Percentiles rank a stretch among this genome's conserved stretches.
These are phyloP conservation scores for Urtica urens DNA, from an alignment of 306 rosid genomes.

Conservation along the genomic window DNA sequence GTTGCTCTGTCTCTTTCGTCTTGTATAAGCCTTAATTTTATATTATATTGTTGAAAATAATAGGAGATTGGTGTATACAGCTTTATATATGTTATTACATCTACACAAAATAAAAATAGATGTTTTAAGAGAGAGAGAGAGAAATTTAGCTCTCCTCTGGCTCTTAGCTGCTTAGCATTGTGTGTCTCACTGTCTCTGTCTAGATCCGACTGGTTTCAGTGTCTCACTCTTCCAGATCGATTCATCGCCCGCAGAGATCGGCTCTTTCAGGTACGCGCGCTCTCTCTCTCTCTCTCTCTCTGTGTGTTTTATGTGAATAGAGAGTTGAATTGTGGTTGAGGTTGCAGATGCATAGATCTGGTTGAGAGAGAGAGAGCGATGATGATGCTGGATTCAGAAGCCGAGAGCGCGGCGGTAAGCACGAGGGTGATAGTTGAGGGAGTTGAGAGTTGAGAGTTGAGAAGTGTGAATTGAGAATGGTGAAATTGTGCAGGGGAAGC, in stretches of 20 bases:
- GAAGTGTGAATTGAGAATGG: not conserved
- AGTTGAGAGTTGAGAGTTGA: not conserved
- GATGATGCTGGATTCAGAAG: conserved; percentile 59
- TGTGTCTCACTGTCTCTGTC: not conserved
- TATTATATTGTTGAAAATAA: not conserved
- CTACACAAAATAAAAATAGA: conserved; percentile 23
- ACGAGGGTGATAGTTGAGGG: not conserved
- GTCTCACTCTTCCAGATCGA: conserved; percentile 21
- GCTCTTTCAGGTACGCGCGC: conserved; percentile 18
- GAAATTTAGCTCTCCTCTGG: not conserved
- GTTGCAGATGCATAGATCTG: conserved; percentile 36
- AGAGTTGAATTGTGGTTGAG: conserved; percentile 4
- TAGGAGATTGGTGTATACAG: not conserved
- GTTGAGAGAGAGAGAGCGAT: conserved; percentile 24
- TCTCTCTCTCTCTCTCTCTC: not conserved
- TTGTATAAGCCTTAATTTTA: conserved; percentile 18
- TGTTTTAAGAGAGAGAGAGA: conserved; percentile 15
- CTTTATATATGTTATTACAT: conserved; percentile 32
- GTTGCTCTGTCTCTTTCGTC: conserved; percentile 58
- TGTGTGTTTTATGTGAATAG: conserved; percentile 4
- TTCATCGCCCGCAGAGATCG: conserved; percentile 18
- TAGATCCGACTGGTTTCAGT: not conserved
- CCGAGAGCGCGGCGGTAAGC: conserved; percentile 74
- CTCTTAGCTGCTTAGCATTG: not conserved
- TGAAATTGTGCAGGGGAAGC: not conserved